Evolutionary conservation across 257 asterid genomes (phyloP), one percentile per base, ranked within the genome.

Genomic region (Solanum paucissectum): DNA sequence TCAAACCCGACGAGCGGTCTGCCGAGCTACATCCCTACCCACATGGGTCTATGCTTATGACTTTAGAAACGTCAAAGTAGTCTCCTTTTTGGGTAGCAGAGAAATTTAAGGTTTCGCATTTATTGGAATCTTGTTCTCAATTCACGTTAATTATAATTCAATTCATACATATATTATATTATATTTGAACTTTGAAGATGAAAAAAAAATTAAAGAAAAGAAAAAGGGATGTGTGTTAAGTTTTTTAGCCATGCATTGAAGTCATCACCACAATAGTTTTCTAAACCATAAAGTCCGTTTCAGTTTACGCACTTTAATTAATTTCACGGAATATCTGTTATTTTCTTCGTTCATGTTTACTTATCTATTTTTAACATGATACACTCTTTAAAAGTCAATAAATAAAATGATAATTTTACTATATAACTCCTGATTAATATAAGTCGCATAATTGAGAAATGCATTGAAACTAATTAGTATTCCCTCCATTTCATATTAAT

Each of bases 261-360:
- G 85, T 81, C 85, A 81, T 46, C 85, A 46, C 68, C 68, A 81
- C 37, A 81, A 9, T 3, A 1, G 1, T 52, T 52, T 49, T 52
- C 0, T 52, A 52, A 52, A 18, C 9, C 62, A 52, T 2, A 16
- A 52, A 52, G 0, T 18, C 23, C 1, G 1, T 2, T 16, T 20
- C 27, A 10, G 0, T 34, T 34, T 73, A 6, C 6, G 1, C 3
- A 0, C 12, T 29, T 69, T 1, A 13, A 32, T 5, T 73, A 73
- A 73, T 36, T 73, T 34, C 0, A 20, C 1, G 0, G 0, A 23
- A 13, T 72, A 20, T 4, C 5, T 9, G 0, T 52, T 52, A 52
- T 52, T 52, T 6, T 0, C 1, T 52, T 18, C 0, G 0, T 20
- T 18, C 23, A 52, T 52, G 4, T 52, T 18, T 52, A 52, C 0